Conservation (phyloP, 2,329 filamentous ascomycete species). For the Aspergillus quadrilineatus region DNA sequence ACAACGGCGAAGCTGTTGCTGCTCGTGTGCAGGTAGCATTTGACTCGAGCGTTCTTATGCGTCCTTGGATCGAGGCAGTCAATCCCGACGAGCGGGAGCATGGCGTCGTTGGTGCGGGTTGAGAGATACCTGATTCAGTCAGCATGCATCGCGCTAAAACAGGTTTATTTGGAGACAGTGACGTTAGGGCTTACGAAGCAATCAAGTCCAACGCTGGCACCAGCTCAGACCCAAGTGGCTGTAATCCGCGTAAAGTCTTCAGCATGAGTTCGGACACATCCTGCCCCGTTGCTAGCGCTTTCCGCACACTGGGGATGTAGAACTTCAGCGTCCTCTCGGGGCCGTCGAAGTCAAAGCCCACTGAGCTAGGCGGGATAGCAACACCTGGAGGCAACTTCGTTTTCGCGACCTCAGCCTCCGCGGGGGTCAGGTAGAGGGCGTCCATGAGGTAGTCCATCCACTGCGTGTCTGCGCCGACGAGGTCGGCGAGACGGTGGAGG, state of each 20-base stretch:
- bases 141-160: background rate
- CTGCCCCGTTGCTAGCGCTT: background rate
- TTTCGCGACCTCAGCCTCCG: background rate
- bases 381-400: background rate
- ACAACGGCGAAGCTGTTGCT: conserved; percentile 5
- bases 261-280: background rate
- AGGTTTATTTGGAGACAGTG: too few species aligned
- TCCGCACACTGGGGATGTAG: background rate
- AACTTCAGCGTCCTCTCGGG: background rate
- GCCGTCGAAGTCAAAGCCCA: background rate
- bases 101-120: background rate
- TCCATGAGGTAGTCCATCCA: conserved; percentile 8
- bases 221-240: background rate
- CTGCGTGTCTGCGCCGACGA: background rate
- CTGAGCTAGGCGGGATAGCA: background rate
- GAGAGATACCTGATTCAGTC: background rate
- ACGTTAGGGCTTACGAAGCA: background rate
- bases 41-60: background rate
- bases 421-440: conserved; percentile 7
- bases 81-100: conserved; percentile 1
- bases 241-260: background rate
- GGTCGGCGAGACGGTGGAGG: background rate
- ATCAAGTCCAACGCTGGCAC: background rate
- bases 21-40: conserved; percentile 9
- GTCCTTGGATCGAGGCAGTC: conserved; percentile 5